Evolutionary conservation across 768 basidiomycete species (phyloP), one percentile per base, ranked within the genome.

Genomic region (Boletellus ananiceps): DNA sequence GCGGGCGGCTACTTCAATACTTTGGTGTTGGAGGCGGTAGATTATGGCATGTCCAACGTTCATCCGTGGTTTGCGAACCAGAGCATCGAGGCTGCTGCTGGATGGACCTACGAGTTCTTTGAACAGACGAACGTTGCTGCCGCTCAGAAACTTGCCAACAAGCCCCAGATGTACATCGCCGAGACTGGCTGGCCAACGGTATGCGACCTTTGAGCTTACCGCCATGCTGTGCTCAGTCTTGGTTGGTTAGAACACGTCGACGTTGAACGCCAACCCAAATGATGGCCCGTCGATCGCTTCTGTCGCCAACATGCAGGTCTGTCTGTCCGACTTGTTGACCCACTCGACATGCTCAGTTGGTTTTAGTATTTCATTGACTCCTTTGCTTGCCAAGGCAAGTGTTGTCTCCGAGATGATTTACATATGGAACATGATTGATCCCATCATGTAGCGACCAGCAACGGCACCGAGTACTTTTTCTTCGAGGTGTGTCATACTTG

Each of bases 21-120:
- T 2, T 54, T 77, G 54, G 80, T 95, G 18, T 71, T 92, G 4
- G 61, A 65, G 39, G 73, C 70, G 12, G 75, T 84, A 36, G 84
- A 89, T 60, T 91, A 83, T 57, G 88, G 86, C 44, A 80, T 93
- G 86, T 79, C 90, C 6, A 95, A 96, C 54, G 90, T 93, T 7
- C 93, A 95, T 61, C 84, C 93, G 3, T 93, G 90, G 91, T 97
- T 96, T 64, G 94, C 86, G n/a, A 82, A 86, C 57, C 78, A 85
- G 21, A 75, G 79, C 8, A 81, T 84, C 21, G 65, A 79, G 5
- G 58, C 77, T 4, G 84, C 87, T 0, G 88, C 93, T 0, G 77
- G 57, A 6, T 99, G 95, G 95, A 93, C 91, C 0, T 72, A 71
- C 15, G 57, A 77, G 0, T 98, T 90, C 74, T 96, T 93, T 74